A percentile compares a stretch with the other conserved stretches of the same genome.
Conservation (phyloP, 192 early-diverging fungal species). For the Chytriomyces sp. region DNA sequence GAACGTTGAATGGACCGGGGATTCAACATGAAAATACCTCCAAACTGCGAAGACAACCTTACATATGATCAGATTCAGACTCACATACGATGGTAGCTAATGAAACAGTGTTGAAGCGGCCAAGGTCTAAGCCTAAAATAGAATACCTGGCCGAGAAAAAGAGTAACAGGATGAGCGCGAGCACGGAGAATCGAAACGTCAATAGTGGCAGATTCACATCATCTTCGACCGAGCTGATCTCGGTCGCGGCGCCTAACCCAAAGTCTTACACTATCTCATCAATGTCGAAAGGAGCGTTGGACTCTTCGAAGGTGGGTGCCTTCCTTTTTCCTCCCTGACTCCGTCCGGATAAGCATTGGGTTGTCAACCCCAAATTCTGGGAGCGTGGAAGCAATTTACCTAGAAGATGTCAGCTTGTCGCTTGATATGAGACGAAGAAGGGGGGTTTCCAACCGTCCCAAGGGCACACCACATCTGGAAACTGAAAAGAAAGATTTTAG, state of each 20-base stretch:
- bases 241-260: background rate
- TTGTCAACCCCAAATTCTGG: too few relatives aligned
- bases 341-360: too few relatives aligned
- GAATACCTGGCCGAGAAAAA: constrained; percentile 16
- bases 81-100: constrained; percentile 6
- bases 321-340: too few relatives aligned
- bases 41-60: background rate
- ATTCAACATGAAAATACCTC: constrained; percentile 27
- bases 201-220: constrained; percentile 50
- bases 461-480: too few relatives aligned
- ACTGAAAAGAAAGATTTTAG: too few relatives aligned
- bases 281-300: too few relatives aligned
- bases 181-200: constrained; percentile 56
- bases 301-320: too few relatives aligned
- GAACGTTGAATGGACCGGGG: constrained; percentile 48
- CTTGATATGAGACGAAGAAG: too few relatives aligned
- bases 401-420: too few relatives aligned
- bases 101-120: background rate
- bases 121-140: constrained; percentile 14
- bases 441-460: too few relatives aligned
- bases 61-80: background rate
- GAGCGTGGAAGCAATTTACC: too few relatives aligned
- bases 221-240: constrained; percentile 33
- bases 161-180: constrained; percentile 44
- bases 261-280: constrained; percentile 14